Evolutionary conservation across 2,329 filamentous ascomycete genomes (phyloP).

Genomic region (Trichoderma endophyticum): DNA sequence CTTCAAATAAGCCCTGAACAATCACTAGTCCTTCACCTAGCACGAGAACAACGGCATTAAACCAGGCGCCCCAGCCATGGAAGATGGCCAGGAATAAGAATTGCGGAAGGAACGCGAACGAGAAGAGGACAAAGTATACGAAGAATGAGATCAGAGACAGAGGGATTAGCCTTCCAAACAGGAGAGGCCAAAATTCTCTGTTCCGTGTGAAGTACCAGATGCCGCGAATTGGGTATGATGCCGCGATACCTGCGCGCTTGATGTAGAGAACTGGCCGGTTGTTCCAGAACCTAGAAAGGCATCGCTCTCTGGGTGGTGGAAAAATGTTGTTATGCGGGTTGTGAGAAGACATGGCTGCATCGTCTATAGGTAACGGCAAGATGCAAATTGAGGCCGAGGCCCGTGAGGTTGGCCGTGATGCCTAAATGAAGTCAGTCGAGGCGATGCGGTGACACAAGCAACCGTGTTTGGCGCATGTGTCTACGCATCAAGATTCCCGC

Average conservation of each 20-base stretch:
- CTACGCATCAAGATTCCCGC: background rate
- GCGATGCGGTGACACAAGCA: background rate
- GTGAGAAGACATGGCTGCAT: background rate
- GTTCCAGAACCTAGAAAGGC: conserved; percentile 13
- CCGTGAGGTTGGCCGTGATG: background rate
- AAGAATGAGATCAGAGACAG: conserved; percentile 77
- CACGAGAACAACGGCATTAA: conserved; percentile 82
- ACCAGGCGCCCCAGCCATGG: conserved; percentile 82
- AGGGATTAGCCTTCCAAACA: conserved; percentile 73
- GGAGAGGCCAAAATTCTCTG: conserved; percentile 78
- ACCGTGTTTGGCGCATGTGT: background rate
- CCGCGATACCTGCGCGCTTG: conserved; percentile 44
- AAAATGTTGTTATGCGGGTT: background rate
- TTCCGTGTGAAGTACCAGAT: conserved; percentile 78
- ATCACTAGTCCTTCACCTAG: conserved; percentile 78
- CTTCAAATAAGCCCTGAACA: conserved; percentile 67
- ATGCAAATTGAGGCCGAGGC: background rate
- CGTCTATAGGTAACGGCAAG: background rate
- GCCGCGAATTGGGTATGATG: conserved; percentile 62
- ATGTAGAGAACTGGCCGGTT: conserved; percentile 40
- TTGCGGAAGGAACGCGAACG: conserved; percentile 85
- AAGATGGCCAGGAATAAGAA: conserved; percentile 87
- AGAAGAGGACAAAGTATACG: conserved; percentile 81
- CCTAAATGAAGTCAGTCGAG: background rate
- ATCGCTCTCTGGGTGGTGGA: background rate